Evolutionary conservation across 2,329 filamentous ascomycete genomes (phyloP).

Genomic region (Ophiognomonia clavigignenti-juglandacearum): DNA sequence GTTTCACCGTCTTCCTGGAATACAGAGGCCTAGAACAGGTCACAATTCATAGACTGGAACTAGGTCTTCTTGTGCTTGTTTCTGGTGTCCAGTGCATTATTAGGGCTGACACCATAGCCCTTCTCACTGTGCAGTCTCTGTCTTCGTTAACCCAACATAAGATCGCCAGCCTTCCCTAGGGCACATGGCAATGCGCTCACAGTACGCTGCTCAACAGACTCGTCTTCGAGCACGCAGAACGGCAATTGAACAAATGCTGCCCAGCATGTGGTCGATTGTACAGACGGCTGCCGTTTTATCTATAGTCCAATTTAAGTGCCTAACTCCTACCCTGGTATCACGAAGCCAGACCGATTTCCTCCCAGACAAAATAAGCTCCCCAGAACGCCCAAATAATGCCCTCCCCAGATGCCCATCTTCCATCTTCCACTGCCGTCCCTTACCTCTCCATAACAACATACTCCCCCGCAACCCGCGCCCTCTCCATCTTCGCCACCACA

Average conservation of each 20-base stretch:
- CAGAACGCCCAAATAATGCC: slow-evolving; percentile 10
- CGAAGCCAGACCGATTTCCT: background rate
- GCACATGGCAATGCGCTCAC: no score
- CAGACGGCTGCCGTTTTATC: background rate
- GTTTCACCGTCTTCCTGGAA: background rate
- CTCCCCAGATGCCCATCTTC: slow-evolving; percentile 1
- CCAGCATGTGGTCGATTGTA: background rate
- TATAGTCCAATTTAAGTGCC: background rate
- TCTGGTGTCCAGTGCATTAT: no score
- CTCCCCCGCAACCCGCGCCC: slow-evolving; percentile 54
- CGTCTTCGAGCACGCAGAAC: no score
- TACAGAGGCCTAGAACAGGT: background rate
- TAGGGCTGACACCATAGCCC: no score
- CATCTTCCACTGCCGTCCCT: slow-evolving; percentile 4
- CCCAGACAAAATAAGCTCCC: background rate
- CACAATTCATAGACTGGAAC: no score
- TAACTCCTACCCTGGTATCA: slow-evolving; percentile 10
- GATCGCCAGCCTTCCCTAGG: no score
- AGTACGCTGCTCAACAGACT: no score
- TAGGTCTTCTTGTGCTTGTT: no score
- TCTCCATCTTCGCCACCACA: slow-evolving; percentile 60
- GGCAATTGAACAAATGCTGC: background rate
- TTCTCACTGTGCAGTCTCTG: no score
- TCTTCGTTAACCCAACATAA: no score
- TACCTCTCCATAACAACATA: slow-evolving; percentile 47